Conservation (phyloP, 2,329 filamentous ascomycete species). For the Xylariales sp. region DNA sequence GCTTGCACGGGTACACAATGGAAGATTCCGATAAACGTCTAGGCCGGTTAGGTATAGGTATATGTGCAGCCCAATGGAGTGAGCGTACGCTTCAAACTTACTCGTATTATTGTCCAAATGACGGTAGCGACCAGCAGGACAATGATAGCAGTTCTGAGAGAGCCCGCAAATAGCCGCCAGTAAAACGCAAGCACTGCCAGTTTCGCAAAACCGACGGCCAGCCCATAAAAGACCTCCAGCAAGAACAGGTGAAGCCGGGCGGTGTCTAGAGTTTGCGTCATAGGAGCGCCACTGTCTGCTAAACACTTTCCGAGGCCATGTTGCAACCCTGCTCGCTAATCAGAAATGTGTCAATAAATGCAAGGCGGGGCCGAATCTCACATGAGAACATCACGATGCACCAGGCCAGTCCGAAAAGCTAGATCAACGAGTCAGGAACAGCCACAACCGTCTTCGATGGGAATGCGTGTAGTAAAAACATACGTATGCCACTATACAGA, state of each 20-base stretch:
- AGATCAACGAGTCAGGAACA: not conserved
- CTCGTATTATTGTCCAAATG: conserved; percentile 21
- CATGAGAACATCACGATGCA: not conserved
- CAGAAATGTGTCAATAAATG: too few species aligned
- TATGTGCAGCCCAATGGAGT: too few species aligned
- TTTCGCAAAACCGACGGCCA: conserved; percentile 22
- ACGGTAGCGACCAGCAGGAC: conserved; percentile 16
- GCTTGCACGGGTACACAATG: conserved; percentile 17
- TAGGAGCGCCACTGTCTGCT: conserved; percentile 5
- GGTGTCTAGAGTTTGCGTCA: conserved; percentile 9
- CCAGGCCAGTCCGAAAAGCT: conserved; percentile 2
- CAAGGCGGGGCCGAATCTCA: not conserved
- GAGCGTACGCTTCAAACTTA: too few species aligned
- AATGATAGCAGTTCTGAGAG: conserved; percentile 21
- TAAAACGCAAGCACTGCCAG: conserved; percentile 24
- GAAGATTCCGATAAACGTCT: conserved; percentile 17
- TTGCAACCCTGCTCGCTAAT: too few species aligned
- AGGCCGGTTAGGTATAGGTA: too few species aligned
- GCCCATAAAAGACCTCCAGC: conserved; percentile 21
- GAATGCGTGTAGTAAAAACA: not conserved
- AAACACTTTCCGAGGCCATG: too few species aligned
- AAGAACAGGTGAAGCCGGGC: conserved; percentile 14
- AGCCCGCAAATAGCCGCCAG: conserved; percentile 24
- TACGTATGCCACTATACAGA: conserved; percentile 6
- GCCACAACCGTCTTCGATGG: too few species aligned